Evolutionary conservation across 2,329 filamentous ascomycete genomes (phyloP), one percentile per base, ranked within the genome.

Genomic region (Verticillium nubilum): DNA sequence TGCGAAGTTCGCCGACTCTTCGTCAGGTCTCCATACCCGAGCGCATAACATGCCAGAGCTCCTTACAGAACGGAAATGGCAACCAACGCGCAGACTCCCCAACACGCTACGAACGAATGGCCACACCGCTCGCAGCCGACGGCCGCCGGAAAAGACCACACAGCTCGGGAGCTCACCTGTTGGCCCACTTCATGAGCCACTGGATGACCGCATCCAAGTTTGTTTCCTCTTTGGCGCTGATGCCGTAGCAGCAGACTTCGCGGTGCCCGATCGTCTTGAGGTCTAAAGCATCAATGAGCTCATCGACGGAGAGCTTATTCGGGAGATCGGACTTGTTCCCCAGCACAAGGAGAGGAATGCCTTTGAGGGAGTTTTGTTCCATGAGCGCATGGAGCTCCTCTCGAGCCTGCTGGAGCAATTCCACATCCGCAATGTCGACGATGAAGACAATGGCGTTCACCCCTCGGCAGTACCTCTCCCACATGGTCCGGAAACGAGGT

Each of bases 371-470:
- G 15, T 89, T 87, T 75, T 96, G 94, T 70, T 87, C 86, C 77
- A 98, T 88, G 60, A 99, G 82, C 37, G 90, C 83, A 75, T 97
- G 95, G 60, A 99, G 87, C 75, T 98, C 95, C 67, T 98, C 92
- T 69, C 89, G 91, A 57, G 95, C 95, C 63, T 92, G 86, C 9
- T 92, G 89, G 61, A 98, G 82, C 60, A 92, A 85, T 58, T 86
- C 85, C 64, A 84, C 82, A 75, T 99, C 95, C 67, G 94, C 92
- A 65, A 96, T 96, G 74, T 99, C 95, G 70, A 98, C 93, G 73
- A 99, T 97, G 77, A 97, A 99, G 66, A 99, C 91, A 67, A 99
- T 97, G 67, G 94, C 94, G 77, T 96, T 97, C 67, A 98, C 95
- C 57, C 92, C 95, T 64, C 93, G 91, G 77, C 95, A 98, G 76